Base-by-base conservation (phyloP, 495 filamentous ascomycete species). In the Trichodelitschia bisporula region DNA sequence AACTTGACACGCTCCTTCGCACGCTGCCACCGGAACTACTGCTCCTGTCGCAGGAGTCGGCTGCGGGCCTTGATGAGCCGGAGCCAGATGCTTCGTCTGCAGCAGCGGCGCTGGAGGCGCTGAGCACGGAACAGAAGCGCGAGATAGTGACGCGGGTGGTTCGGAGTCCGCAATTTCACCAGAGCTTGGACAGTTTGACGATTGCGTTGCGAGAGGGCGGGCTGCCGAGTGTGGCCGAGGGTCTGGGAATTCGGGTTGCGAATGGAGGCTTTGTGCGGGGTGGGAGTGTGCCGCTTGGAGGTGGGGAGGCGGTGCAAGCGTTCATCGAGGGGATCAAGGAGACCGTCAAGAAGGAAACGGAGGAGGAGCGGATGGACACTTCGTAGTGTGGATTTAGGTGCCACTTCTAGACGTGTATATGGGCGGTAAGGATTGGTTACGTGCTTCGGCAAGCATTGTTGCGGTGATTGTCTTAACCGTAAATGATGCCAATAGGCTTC, bases 141-240 rank as follows among this genome's bases (percentile, higher is more conserved):
- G 62, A 68, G 4, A 68, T 93, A 2, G 47, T 99, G 14, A 65
- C 65, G 48, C 71, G 69, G 39, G 80, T 93, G 11, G 54, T 95
- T n/a, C 68, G 74, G 31, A 82, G 73, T 38, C 86, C 86, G 19
- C 86, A 95, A 40, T 82, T 99, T 43, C 61, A 60, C 31, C 86
- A 99, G 46, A 84, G 78, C 40, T 49, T 90, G 19, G 62, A 68
- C 0, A 82, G 75, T 40, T 52, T 95, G 36, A 91, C 82, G 1
- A 61, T 75, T 44, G 86, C 86, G 15, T 58, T 99, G 27, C 56
- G 84, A 33, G 84, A 99, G 43, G 86, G 86, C n/a, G 86, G 79
- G 0, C 52, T 99, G 29, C 77, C 82, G 9, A 84, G 66, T 39
- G 72, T 99, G 33, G 73, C 79, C 14, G 79, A 90, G 38, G 82